Evolutionary conservation across 805 yeast genomes (phyloP), one percentile per base, ranked within the genome.

Genomic region (Zygoascus biomembranicola): DNA sequence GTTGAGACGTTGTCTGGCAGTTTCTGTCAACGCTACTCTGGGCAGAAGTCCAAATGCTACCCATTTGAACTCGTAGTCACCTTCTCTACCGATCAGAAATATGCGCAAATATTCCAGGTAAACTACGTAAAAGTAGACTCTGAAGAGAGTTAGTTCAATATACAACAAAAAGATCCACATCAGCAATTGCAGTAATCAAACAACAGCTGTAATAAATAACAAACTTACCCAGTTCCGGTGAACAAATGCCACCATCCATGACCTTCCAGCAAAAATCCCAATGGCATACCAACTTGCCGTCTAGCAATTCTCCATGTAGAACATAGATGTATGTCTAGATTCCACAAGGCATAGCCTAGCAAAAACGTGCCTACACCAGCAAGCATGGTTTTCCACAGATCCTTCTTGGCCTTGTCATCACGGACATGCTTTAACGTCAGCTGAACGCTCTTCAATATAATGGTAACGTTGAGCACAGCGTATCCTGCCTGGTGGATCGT

Each of bases 181-280:
- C 13, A 26, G 51, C 18, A 26, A 11, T n/a, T n/a, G 28, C 28
- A 4, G 28, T 23, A 23, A 23, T 23, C 3, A 6, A 6, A n/a
- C n/a, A n/a, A n/a, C n/a, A n/a, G n/a, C 28, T 23, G 28, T 23
- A 23, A 23, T 23, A 23, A 6, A 6, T 46, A n/a, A n/a, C n/a
- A n/a, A n/a, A 52, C 57, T 46, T 50, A 54, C 57, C 57, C 60
- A 41, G 46, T 37, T 18, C 61, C 60, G 0, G 94, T 87, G 58
- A 87, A 76, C 10, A 87, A 71, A 66, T 92, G 98, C 98, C 98
- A 92, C 97, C 97, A 92, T 23, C 95, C 96, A 64, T 92, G 98
- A 31, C 95, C 85, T 68, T 92, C 98, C 37, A 92, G 73, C 2
- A 92, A 59, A 56, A 89, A 78, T 1, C 98, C 98, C 51, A 84